Evolutionary conservation across 768 basidiomycete species (phyloP).

Genomic region (Suillus alpinus): DNA sequence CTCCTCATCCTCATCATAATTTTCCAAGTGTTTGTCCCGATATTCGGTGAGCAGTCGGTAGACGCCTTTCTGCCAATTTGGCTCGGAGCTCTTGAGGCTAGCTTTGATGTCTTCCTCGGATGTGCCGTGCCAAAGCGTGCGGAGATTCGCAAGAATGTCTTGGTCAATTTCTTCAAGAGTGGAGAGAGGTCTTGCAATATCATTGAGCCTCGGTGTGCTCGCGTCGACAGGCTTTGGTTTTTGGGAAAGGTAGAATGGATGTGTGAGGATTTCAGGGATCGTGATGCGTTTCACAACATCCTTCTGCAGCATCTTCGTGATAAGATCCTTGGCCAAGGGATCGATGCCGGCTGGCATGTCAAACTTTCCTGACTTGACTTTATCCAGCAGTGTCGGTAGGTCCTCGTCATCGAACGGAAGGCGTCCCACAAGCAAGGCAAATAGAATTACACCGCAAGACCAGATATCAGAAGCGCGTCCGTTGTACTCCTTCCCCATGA

Average conservation of each 20-base stretch:
- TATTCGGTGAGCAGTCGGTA: constrained; percentile 90
- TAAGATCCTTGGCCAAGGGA: constrained; percentile 69
- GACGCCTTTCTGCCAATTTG: constrained; percentile 94
- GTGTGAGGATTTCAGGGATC: constrained; percentile 73
- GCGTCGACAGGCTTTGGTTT: constrained; percentile 41
- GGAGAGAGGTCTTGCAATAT: constrained; percentile 67
- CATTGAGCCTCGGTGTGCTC: constrained; percentile 58
- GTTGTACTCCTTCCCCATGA: constrained; percentile 79
- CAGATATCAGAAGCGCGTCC: constrained; percentile 91
- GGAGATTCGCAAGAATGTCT: constrained; percentile 87
- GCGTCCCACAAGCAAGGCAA: constrained; percentile 79
- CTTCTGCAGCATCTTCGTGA: constrained; percentile 76
- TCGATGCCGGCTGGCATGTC: constrained; percentile 74
- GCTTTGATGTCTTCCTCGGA: constrained; percentile 71
- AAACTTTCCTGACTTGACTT: constrained; percentile 72
- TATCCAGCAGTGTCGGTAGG: constrained; percentile 69
- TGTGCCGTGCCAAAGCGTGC: constrained; percentile 87
- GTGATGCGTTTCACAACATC: constrained; percentile 76
- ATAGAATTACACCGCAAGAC: constrained; percentile 95
- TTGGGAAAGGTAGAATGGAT: constrained; percentile 73
- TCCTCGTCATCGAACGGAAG: constrained; percentile 96
- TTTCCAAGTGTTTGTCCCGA: constrained; percentile 68
- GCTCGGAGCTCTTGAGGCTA: constrained; percentile 60
- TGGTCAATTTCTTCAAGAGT: constrained; percentile 69
- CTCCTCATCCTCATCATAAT: constrained; percentile 72